A percentile compares a stretch with the other conserved stretches of the same genome.
Conservation (phyloP, 495 filamentous ascomycete genomes). For the Parmelia sp. region DNA sequence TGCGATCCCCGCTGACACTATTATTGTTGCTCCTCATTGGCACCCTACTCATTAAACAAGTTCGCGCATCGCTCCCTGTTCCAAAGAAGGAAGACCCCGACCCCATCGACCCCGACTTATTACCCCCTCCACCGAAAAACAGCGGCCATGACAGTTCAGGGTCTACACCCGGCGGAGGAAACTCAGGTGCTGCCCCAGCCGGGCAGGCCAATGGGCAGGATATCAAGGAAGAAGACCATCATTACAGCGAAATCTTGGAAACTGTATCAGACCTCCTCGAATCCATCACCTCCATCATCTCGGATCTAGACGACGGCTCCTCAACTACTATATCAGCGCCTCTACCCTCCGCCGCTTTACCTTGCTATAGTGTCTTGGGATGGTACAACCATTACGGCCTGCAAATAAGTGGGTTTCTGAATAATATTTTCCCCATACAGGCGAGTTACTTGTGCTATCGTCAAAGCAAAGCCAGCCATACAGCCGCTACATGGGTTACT, state of each 20-base stretch:
- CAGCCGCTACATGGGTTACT: neutral
- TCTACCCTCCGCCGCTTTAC: neutral
- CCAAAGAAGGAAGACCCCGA: neutral
- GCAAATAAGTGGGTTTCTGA: neutral
- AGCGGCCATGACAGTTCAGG: neutral
- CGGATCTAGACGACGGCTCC: neutral
- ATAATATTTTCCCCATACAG: neutral
- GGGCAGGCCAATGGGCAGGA: neutral
- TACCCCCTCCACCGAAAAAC: too few relatives aligned
- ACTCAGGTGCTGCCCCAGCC: neutral
- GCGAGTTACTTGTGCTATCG: slow-evolving; percentile 1
- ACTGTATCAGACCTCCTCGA: neutral
- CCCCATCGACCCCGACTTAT: too few relatives aligned
- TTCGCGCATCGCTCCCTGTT: neutral
- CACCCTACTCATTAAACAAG: neutral
- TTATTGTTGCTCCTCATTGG: neutral
- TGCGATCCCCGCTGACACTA: neutral
- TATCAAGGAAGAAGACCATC: neutral
- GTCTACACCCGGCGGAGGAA: neutral
- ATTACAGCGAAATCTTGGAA: neutral
- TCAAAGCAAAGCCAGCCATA: neutral
- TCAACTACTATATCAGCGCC: neutral
- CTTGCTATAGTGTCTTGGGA: neutral
- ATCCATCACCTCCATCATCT: neutral
- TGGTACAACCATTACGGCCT: neutral